A percentile compares a stretch with the other conserved stretches of the same genome.
phyloP scores from a whole-genome alignment of 2,329 filamentous ascomycete species.

The Aschersonia sp. region DNA sequence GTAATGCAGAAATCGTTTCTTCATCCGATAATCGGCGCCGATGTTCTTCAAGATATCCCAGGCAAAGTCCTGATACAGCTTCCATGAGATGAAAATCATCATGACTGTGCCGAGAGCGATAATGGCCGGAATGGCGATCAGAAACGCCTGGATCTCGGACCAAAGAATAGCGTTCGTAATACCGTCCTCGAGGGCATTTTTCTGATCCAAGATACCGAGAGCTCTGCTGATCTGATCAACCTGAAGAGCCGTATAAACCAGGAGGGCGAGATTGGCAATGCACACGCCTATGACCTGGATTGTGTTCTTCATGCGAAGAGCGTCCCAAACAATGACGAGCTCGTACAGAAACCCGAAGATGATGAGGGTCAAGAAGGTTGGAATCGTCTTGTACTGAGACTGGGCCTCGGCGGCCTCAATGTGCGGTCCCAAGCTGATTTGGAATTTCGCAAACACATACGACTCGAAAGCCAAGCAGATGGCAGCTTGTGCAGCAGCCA shows the following conservation, averaged over 20 bases:
- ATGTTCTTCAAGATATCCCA: slow-evolving; percentile 99
- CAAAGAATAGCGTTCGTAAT: slow-evolving; percentile 39
- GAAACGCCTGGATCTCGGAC: slow-evolving; percentile 54
- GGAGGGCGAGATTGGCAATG: slow-evolving; percentile 77
- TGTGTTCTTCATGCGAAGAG: slow-evolving; percentile 86
- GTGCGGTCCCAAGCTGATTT: slow-evolving; percentile 38
- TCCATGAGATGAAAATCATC: slow-evolving; percentile 74
- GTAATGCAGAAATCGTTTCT: slow-evolving; percentile 88
- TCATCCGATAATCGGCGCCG: slow-evolving; percentile 91
- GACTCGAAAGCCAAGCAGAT: slow-evolving; percentile 74
- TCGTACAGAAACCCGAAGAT: slow-evolving; percentile 96
- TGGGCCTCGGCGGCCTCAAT: slow-evolving; percentile 23
- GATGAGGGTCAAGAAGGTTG: slow-evolving; percentile 89
- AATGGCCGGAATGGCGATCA: slow-evolving; percentile 75
- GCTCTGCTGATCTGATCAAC: slow-evolving; percentile 78
- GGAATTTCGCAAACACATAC: slow-evolving; percentile 87
- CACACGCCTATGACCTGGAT: slow-evolving; percentile 96
- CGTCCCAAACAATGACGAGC: slow-evolving; percentile 81
- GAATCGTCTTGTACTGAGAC: slow-evolving; percentile 58
- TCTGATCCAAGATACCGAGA: slow-evolving; percentile 35
- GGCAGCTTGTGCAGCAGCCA: slow-evolving; percentile 61
- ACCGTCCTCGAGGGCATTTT: slow-evolving; percentile 26
- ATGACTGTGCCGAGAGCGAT: slow-evolving; percentile 61
- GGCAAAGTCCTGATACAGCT: slow-evolving; percentile 94
- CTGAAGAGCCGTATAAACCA: slow-evolving; percentile 88